Conservation (phyloP, 2,329 filamentous ascomycete genomes). For the Neonectria neomacrospora region DNA sequence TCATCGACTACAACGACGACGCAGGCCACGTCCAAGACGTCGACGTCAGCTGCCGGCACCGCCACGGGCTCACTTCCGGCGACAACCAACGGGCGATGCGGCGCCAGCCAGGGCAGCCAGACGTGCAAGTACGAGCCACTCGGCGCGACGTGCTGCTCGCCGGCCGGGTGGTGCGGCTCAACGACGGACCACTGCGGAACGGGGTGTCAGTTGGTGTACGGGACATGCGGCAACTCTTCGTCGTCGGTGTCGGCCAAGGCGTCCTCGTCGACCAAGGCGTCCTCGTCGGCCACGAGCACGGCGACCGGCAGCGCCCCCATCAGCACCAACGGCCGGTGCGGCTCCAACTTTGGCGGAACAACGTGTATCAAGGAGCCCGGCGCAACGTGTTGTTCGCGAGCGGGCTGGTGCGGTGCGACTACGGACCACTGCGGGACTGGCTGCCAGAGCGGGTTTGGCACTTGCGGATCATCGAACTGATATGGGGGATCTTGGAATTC, state of each 20-base stretch:
- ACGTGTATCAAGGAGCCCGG: slow-evolving; percentile 41
- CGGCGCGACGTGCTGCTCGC: slow-evolving; percentile 39
- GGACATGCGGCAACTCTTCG: slow-evolving; percentile 39
- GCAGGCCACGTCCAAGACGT: slow-evolving; percentile 17
- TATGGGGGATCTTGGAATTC: background rate
- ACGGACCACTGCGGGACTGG: slow-evolving; percentile 53
- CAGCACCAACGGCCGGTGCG: slow-evolving; percentile 45
- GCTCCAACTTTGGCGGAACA: slow-evolving; percentile 34
- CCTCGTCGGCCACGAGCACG: slow-evolving; percentile 19
- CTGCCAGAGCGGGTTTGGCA: slow-evolving; percentile 51
- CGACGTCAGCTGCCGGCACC: slow-evolving; percentile 24
- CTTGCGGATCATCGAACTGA: slow-evolving; percentile 31
- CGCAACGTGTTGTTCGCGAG: slow-evolving; percentile 45
- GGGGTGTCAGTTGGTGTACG: slow-evolving; percentile 53
- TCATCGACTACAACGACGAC: slow-evolving; percentile 18
- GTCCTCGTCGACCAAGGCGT: background rate
- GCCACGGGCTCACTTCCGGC: slow-evolving; percentile 33
- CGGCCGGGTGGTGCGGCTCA: slow-evolving; percentile 51
- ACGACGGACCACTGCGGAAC: slow-evolving; percentile 53
- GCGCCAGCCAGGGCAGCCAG: slow-evolving; percentile 33
- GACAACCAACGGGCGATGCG: slow-evolving; percentile 41
- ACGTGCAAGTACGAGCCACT: slow-evolving; percentile 35
- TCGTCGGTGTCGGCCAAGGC: slow-evolving; percentile 11
- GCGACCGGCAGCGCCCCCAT: slow-evolving; percentile 12
- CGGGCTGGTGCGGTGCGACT: slow-evolving; percentile 52